Conservation (phyloP, 148 eudicot genomes). For the Arbutus unedo region DNA sequence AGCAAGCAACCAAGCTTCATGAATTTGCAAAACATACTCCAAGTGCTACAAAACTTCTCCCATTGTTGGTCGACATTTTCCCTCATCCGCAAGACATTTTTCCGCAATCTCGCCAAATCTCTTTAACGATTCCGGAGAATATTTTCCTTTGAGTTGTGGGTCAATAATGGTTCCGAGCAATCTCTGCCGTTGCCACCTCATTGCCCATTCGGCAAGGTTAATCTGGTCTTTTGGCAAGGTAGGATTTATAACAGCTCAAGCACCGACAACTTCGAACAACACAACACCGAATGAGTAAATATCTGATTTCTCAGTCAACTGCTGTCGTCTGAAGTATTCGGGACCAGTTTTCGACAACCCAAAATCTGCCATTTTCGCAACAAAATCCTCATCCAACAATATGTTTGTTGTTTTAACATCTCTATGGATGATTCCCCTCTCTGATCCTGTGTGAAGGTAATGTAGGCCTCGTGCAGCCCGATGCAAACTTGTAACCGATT, state of each 20-base stretch:
- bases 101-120: constrained; percentile 18
- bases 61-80: constrained; percentile 22
- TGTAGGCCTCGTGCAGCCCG: constrained; percentile 20
- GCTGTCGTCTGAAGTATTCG: constrained; percentile 22
- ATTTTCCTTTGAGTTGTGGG: constrained; percentile 18
- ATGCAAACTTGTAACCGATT: constrained; percentile 19
- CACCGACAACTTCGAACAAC: constrained; percentile 21
- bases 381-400: constrained; percentile 19
- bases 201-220: constrained; percentile 27
- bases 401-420: constrained; percentile 23
- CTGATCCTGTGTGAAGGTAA: constrained; percentile 25
- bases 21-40: constrained; percentile 21
- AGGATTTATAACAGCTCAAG: constrained; percentile 25
- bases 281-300: constrained; percentile 25
- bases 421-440: constrained; percentile 20
- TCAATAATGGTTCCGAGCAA: no score
- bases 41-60: constrained; percentile 27
- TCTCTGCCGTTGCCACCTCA: constrained; percentile 21
- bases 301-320: constrained; percentile 22
- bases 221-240: constrained; percentile 22
- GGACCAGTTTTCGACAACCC: constrained; percentile 25
- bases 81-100: constrained; percentile 27
- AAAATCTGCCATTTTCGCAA: constrained; percentile 26
- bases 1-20: constrained; percentile 17
- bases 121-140: constrained; percentile 13